A percentile compares a stretch with the other conserved stretches of the same genome.
Conservation (phyloP, 768 basidiomycete genomes). For the Amanita subjunquillea region DNA sequence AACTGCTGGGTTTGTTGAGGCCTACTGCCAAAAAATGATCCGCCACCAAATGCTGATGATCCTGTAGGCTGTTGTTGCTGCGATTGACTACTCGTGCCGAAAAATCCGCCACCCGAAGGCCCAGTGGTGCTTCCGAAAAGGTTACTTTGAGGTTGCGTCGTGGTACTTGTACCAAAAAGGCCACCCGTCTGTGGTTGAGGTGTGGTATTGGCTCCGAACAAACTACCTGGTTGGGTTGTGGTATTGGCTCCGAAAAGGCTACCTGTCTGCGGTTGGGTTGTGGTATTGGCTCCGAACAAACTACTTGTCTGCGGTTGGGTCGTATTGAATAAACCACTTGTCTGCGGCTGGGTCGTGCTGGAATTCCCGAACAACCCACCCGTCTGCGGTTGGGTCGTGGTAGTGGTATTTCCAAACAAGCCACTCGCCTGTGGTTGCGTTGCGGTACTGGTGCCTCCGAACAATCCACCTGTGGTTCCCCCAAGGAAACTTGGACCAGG, state of each 20-base stretch:
- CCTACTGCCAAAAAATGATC: slow-evolving; percentile 19
- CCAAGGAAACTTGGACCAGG: neutral
- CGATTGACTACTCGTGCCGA: slow-evolving; percentile 12
- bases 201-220: neutral
- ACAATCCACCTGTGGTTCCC: slow-evolving; percentile 12
- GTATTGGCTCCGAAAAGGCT: neutral
- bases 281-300: slow-evolving; percentile 8
- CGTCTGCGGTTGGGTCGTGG: slow-evolving; percentile 6
- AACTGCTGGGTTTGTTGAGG: slow-evolving; percentile 21
- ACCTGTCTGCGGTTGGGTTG: slow-evolving; percentile 1
- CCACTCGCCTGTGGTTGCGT: neutral
- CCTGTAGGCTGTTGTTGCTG: slow-evolving; percentile 22
- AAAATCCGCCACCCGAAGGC: slow-evolving; percentile 11
- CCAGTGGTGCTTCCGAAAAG: slow-evolving; percentile 11
- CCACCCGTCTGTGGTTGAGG: too few species aligned
- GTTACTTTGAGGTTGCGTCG: slow-evolving; percentile 3
- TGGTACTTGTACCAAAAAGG: neutral
- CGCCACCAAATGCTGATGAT: slow-evolving; percentile 18
- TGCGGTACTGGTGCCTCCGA: neutral
- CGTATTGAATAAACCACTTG: slow-evolving; percentile 6
- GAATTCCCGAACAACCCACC: neutral
- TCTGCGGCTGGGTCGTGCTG: slow-evolving; percentile 4
- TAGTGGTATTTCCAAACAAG: slow-evolving; percentile 18
- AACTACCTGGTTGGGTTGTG: neutral
- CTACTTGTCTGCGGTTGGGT: slow-evolving; percentile 5